These are phyloP conservation scores for Talaromyces sp. DNA, from an alignment of 2,329 filamentous ascomycete species.

Conservation along the genomic window DNA sequence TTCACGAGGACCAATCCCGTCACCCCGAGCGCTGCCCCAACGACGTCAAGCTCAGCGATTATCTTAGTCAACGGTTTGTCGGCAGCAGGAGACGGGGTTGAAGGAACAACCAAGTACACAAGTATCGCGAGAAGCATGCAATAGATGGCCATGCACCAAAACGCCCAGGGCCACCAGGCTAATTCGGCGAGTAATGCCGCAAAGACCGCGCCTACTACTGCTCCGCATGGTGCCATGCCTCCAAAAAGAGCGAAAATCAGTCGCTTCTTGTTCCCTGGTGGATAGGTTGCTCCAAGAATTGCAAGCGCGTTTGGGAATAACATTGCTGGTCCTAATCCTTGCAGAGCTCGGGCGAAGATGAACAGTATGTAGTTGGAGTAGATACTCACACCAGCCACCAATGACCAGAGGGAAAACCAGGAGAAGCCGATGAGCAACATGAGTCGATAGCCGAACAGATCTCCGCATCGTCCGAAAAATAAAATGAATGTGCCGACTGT, in stretches of 20 bases:
- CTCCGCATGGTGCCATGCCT: conserved; percentile 47
- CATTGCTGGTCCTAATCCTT: conserved; percentile 58
- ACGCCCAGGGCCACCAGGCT: conserved; percentile 54
- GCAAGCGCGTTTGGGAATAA: conserved; percentile 62
- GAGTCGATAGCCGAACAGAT: conserved; percentile 36
- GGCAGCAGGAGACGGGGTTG: neutral
- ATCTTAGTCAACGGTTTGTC: neutral
- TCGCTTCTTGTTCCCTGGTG: conserved; percentile 55
- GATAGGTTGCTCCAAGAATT: conserved; percentile 57
- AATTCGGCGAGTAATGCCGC: conserved; percentile 40
- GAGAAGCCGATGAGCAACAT: conserved; percentile 35
- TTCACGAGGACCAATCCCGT: conserved; percentile 58
- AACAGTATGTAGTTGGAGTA: conserved; percentile 48
- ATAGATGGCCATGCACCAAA: conserved; percentile 44
- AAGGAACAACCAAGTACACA: conserved; percentile 11
- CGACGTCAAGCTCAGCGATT: conserved; percentile 27
- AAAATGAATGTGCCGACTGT: conserved; percentile 41
- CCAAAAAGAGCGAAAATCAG: conserved; percentile 57
- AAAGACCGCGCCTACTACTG: conserved; percentile 42
- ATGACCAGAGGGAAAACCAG: conserved; percentile 38
- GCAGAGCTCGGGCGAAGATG: conserved; percentile 52
- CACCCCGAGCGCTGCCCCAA: conserved; percentile 25
- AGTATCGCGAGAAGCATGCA: conserved; percentile 26
- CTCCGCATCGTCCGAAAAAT: conserved; percentile 36
- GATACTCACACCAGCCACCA: conserved; percentile 35